Base-by-base conservation (phyloP, 805 yeast genomes). In the Myxozyma neglecta region DNA sequence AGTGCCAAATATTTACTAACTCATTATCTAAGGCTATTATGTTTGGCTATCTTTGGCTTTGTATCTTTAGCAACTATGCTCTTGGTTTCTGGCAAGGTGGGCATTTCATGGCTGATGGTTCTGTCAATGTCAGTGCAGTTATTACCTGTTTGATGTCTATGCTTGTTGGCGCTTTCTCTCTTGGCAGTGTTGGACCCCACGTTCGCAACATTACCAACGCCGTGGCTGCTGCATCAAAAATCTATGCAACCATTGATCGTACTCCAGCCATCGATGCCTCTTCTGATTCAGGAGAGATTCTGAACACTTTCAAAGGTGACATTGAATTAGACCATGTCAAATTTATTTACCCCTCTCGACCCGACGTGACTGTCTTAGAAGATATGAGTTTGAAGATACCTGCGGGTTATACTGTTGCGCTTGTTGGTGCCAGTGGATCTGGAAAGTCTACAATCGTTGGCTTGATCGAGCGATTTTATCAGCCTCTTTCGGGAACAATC, bases 401-500 rank as follows among this genome's bases (percentile, higher is more conserved):
- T 3, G 87, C 92, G 2, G 97, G 97, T 10, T 73, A 84, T 67
- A 89, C 88, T 69, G 92, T 90, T 43, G 97, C 97, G 10, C 83
- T 90, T 68, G 97, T 90, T 20, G 97, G 97, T 1, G 87, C 96
- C 92, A 1, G 85, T 89, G 20, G 97, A 8, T 67, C 71, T n/a
- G 90, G 47, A 73, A 78, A 5, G 46, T 62, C 68, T 42, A 68
- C 70, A 0, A 79, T 85, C 13, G 76, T 85, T 3, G 87, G 84
- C 67, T 72, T 85, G 24, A 73, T 85, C 40, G 75, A 85, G 63
- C 75, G 88, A 49, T 84, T 83, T 68, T 85, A 85, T 69, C 84
- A 82, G 63, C 85, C 87, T 6, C 59, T 71, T 5, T 62, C 72
- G 0, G 89, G 89, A 9, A 64, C 70, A 6, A 77, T 85, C 4